Percentiles rank a stretch among this genome's conserved stretches.
Conservation (phyloP, 2,329 filamentous ascomycete genomes). For the Colletotrichum orchidophilum region DNA sequence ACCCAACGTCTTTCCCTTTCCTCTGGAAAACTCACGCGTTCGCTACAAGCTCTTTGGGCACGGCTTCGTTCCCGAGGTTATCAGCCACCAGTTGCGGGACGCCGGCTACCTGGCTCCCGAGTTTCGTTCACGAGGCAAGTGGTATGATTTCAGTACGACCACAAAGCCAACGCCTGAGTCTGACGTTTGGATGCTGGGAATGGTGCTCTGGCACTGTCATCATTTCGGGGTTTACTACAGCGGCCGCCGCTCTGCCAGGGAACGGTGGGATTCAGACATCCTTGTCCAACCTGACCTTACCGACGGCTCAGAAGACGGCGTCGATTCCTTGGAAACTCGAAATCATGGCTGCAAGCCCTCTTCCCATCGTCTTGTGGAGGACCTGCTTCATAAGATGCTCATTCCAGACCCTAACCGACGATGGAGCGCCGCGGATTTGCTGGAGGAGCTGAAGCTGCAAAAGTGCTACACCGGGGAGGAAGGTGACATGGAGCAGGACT, state of each 20-base stretch:
- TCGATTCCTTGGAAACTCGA: not conserved
- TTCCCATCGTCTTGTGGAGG: not conserved
- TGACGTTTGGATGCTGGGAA: constrained; percentile 26
- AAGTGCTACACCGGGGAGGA: not conserved
- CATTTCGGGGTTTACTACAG: not conserved
- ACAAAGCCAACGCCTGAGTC: not conserved
- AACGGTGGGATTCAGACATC: not conserved
- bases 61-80: constrained; percentile 14
- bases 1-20: not conserved
- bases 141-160: not conserved
- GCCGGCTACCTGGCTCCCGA: constrained; percentile 10
- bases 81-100: not conserved
- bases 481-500: not conserved
- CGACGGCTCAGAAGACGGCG: not conserved
- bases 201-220: constrained; percentile 10
- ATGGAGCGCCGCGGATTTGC: not conserved
- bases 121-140: not conserved
- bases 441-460: not conserved
- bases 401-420: not conserved
- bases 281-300: not conserved
- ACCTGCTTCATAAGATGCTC: constrained; percentile 5
- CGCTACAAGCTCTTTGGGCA: constrained; percentile 23
- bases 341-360: not conserved
- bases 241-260: not conserved
- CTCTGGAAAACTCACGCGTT: not conserved